A percentile compares a stretch with the other conserved stretches of the same genome.
These are phyloP conservation scores for Akanthomyces muscarius DNA, from an alignment of 2,329 filamentous ascomycete species.

Conservation along the genomic window DNA sequence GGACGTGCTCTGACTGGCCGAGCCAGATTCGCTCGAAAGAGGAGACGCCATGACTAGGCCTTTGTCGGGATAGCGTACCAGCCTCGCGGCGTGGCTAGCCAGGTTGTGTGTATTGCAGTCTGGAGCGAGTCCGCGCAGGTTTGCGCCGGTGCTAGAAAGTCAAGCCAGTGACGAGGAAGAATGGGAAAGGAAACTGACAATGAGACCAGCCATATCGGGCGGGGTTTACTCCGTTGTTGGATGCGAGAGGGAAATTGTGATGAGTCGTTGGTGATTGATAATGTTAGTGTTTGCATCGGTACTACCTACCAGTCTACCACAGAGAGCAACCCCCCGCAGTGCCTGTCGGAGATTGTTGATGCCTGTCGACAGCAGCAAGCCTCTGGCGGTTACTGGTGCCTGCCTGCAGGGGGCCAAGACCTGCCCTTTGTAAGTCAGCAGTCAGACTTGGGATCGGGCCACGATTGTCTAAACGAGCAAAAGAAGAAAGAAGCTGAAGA, in stretches of 20 bases:
- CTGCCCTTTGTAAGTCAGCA: slow-evolving; percentile 1
- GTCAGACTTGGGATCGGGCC: background rate
- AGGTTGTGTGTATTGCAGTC: background rate
- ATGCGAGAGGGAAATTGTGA: background rate
- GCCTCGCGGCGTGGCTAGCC: slow-evolving; percentile 1
- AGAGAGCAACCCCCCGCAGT: background rate
- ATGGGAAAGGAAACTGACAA: background rate
- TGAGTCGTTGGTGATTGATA: background rate
- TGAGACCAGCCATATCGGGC: background rate
- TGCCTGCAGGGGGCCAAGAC: slow-evolving; percentile 2
- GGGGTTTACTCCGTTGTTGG: background rate
- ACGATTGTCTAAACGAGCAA: background rate
- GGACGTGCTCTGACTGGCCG: background rate
- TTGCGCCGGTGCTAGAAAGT: background rate
- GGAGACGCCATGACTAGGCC: background rate
- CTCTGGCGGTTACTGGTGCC: slow-evolving; percentile 4
- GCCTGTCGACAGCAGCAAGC: background rate
- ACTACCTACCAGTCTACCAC: no score
- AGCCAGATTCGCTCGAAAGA: background rate
- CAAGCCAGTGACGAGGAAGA: background rate
- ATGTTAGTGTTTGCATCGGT: background rate
- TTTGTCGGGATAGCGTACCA: slow-evolving; percentile 6
- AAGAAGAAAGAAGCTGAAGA: background rate
- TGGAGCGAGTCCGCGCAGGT: background rate
- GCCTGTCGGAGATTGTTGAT: background rate